Base-by-base conservation (phyloP, 2,329 filamentous ascomycete species). In the Aureobasidium namibiae region DNA sequence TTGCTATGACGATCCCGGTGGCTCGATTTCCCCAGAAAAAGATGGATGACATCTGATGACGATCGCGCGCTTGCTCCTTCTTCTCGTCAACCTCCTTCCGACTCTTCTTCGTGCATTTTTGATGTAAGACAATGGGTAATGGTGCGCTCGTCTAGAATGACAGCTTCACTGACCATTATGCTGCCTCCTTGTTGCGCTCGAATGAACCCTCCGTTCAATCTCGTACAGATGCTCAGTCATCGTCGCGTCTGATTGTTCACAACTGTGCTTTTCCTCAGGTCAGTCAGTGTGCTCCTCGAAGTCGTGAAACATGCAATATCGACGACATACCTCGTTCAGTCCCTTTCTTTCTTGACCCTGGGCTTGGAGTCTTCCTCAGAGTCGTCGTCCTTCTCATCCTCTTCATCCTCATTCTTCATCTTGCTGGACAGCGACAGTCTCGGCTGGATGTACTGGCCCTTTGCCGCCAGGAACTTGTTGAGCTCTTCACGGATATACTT, bases 1-100 rank as follows among this genome's bases (percentile, higher is more conserved):
- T 54, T 44, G 50, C 36, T 54, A 54, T 54, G 50, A 54, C 50
- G 50, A 54, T 54, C 36, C 11, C 24, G 29, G 34, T 41, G 50
- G 14, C 50, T 42, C 21, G 34, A n/a, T 14, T 54, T 54, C 50
- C 50, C 50, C 50, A 54, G 50, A 42, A 42, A 54, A 39, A 39
- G 34, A 16, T 38, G 48, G 4, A 26, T 39, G 33, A 52, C 48
- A 52, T 52, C 48, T 52, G 33, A 23, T 52, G 48, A 52, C 48
- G 48, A 52, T 52, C n/a, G n/a, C 34, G 46, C 46, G 46, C 21
- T 52, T 24, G 13, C 33, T 38, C n/a, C 48, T 23, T 23, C 16
- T 16, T 39, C 21, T 7, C 34, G 7, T 39, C 24, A 23, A 49
- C 11, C 46, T 10, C 13, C 48, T 52, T 52, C 34, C 48, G 23